Evolutionary conservation across 2,329 filamentous ascomycete species (phyloP), one percentile per base, ranked within the genome.

Genomic region (Claviceps sp.): DNA sequence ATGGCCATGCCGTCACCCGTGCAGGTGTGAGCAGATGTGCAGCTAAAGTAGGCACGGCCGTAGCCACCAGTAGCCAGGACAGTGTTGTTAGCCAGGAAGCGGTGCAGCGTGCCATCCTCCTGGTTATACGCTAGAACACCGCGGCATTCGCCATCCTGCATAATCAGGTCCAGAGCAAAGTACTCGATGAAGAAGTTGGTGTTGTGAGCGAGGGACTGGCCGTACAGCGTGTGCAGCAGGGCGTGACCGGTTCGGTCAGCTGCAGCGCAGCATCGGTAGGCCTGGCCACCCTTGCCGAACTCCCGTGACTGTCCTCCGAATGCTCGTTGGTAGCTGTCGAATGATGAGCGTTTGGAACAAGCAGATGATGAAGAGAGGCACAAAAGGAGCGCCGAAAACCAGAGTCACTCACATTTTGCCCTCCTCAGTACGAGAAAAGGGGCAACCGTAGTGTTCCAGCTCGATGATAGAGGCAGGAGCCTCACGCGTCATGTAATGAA

Each of bases 161-260:
- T 97, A 64, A 98, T 86, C 71, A 97, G 75, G 68, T 97, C 93
- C 60, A 95, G 80, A 62, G 90, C 93, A 70, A 97, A 98, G 79
- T 90, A 97, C 73, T 97, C 93, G 70, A 98, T 96, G 74, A 98
- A 97, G 80, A 96, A 98, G 78, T 96, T 96, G 66, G 91, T 96
- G 79, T 96, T 95, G 79, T 97, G 89, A 67, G 88, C 80, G 56
- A 97, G 81, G 51, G 90, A 96, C 76, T 96, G 91, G 63, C 93
- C 93, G 73, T 97, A 98, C 59, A 98, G 87, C 26, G 93, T 98
- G 79, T 98, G 93, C 50, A 98, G 82, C 60, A 98, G 86, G 64
- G 93, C 93, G 73, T 98, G 93, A 58, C 93, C 93, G 57, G 93
- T 97, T 78, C 91, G 81, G 70, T 98, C 93, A 61, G 91, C 93